Conservation (phyloP, 192 early-diverging fungal genomes). For the Linnemannia schmuckeri region DNA sequence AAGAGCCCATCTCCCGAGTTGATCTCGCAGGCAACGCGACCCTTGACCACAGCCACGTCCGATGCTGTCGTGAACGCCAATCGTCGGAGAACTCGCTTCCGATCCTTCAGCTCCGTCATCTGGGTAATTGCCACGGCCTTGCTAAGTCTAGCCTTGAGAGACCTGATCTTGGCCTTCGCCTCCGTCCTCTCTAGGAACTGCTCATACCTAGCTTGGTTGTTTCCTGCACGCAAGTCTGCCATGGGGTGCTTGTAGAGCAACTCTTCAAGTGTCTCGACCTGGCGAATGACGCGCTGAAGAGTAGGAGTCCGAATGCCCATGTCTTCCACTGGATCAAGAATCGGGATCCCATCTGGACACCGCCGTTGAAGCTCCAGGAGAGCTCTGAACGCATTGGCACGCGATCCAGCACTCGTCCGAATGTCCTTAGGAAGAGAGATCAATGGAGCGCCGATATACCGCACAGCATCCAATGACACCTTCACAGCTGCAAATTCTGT, state of each 20-base stretch:
- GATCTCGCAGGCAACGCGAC: slow-evolving; percentile 95
- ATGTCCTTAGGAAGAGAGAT: slow-evolving; percentile 83
- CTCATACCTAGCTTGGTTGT: slow-evolving; percentile 69
- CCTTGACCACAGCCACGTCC: slow-evolving; percentile 94
- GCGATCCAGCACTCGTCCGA: slow-evolving; percentile 37
- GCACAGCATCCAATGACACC: slow-evolving; percentile 77
- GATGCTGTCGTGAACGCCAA: slow-evolving; percentile 80
- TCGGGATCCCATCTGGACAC: slow-evolving; percentile 78
- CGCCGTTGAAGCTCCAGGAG: slow-evolving; percentile 77
- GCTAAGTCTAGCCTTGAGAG: slow-evolving; percentile 74
- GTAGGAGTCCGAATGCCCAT: slow-evolving; percentile 83
- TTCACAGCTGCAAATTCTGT: slow-evolving; percentile 72
- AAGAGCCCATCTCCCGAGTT: slow-evolving; percentile 91
- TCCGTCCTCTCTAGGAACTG: slow-evolving; percentile 73
- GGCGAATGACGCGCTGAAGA: slow-evolving; percentile 73
- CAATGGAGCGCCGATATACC: slow-evolving; percentile 80
- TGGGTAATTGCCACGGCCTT: slow-evolving; percentile 85
- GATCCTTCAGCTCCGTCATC: slow-evolving; percentile 87
- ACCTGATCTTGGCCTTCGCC: slow-evolving; percentile 68
- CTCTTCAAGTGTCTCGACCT: slow-evolving; percentile 75
- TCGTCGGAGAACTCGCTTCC: slow-evolving; percentile 85
- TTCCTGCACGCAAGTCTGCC: slow-evolving; percentile 62
- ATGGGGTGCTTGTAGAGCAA: slow-evolving; percentile 73
- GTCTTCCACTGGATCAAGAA: slow-evolving; percentile 87
- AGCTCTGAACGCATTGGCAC: slow-evolving; percentile 54